These are phyloP conservation scores for sorghum (Sorghum bicolor) DNA, from an alignment of 176 grass and related monocot genomes.

Conservation along the genomic window DNA sequence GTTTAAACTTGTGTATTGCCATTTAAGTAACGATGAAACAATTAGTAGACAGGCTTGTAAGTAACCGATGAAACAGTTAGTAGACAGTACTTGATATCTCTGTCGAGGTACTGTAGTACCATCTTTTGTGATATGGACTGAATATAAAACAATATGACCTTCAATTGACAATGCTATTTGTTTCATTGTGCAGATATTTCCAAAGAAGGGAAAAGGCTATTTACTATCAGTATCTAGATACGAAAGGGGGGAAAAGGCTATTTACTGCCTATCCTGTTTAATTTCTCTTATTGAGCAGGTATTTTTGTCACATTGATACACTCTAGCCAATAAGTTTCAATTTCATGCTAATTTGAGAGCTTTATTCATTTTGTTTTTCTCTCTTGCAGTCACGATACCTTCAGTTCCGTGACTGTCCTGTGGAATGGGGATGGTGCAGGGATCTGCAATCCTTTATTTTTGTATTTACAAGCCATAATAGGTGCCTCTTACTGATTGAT, in stretches of 20 bases:
- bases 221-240: conserved; percentile 44
- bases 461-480: conserved; percentile 80
- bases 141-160: not conserved
- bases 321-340: conserved; percentile 12
- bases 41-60: not conserved
- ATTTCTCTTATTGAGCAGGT: conserved; percentile 95
- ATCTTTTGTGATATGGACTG: conserved; percentile 5
- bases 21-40: not conserved
- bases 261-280: conserved; percentile 85
- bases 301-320: not conserved
- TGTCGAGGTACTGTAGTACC: not conserved
- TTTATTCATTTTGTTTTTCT: conserved; percentile 30
- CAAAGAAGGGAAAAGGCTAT: conserved; percentile 46
- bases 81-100: not conserved
- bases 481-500: conserved; percentile 41
- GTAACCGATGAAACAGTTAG: not conserved
- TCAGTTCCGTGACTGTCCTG: conserved; percentile 64
- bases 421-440: conserved; percentile 99
- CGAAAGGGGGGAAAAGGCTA: conserved; percentile 54
- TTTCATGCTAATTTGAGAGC: conserved; percentile 1
- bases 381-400: conserved; percentile 69
- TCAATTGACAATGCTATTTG: conserved; percentile 23
- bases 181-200: conserved; percentile 64
- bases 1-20: not conserved
- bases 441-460: conserved; percentile 94